Conservation (phyloP, 106 monocot genomes). For the Acorus gramineus region DNA sequence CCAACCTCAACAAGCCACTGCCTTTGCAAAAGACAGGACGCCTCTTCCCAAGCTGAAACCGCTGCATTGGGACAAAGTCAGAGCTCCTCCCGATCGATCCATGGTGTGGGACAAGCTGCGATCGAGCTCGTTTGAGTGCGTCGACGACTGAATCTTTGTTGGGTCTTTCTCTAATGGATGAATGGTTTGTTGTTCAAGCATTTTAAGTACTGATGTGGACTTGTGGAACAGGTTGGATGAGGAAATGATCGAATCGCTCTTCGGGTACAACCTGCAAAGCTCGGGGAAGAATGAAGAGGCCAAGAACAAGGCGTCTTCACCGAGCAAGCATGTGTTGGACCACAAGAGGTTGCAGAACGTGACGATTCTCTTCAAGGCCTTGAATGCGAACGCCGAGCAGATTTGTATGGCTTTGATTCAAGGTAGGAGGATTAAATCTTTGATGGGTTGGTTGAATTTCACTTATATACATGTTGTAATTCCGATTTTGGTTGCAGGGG, state of each 20-base stretch:
- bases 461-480: too few species aligned
- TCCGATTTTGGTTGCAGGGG: too few species aligned
- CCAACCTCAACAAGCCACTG: slow-evolving; percentile 10
- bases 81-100: slow-evolving; percentile 47
- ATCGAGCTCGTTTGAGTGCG: slow-evolving; percentile 86
- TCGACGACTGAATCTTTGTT: background rate
- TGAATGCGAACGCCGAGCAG: slow-evolving; percentile 63
- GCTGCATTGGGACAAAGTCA: slow-evolving; percentile 93
- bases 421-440: slow-evolving; percentile 25
- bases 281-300: slow-evolving; percentile 38
- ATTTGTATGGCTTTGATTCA: slow-evolving; percentile 41
- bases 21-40: slow-evolving; percentile 25
- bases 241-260: slow-evolving; percentile 77
- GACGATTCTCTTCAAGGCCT: slow-evolving; percentile 82
- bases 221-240: slow-evolving; percentile 35
- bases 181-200: background rate
- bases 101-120: slow-evolving; percentile 94
- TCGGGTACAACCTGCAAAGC: slow-evolving; percentile 50
- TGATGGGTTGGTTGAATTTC: slow-evolving; percentile 6
- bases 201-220: background rate
- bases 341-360: slow-evolving; percentile 82
- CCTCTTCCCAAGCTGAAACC: slow-evolving; percentile 77
- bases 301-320: slow-evolving; percentile 42
- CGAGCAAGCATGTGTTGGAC: slow-evolving; percentile 65
- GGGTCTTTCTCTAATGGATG: background rate